These are phyloP conservation scores for Henningerozyma blattae DNA, from an alignment of 805 yeast species.

Conservation along the genomic window DNA sequence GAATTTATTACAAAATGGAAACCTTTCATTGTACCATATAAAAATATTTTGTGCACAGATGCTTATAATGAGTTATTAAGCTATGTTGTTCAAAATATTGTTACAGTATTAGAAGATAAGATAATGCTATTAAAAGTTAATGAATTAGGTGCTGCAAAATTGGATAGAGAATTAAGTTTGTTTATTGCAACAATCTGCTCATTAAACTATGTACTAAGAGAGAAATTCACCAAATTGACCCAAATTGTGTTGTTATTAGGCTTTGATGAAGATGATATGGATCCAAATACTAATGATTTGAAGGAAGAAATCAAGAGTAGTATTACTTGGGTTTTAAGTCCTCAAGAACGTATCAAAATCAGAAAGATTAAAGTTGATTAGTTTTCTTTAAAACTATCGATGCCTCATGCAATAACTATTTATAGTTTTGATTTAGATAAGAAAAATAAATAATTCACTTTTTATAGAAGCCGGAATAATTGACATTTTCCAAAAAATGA, in stretches of 20 bases:
- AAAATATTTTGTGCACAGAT: constrained; percentile 40
- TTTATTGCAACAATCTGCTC: constrained; percentile 66
- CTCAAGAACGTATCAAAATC: constrained; percentile 57
- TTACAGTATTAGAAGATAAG: constrained; percentile 49
- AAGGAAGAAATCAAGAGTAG: constrained; percentile 31
- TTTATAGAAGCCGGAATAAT: no score
- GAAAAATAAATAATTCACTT: no score
- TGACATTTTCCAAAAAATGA: no score
- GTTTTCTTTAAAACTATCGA: no score
- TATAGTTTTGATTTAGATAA: no score
- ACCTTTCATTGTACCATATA: constrained; percentile 50
- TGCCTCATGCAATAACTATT: no score
- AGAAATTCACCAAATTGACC: constrained; percentile 66
- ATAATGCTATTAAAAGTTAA: constrained; percentile 61
- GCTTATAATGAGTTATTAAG: constrained; percentile 39
- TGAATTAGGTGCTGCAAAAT: constrained; percentile 69
- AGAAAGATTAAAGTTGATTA: constrained; percentile 40
- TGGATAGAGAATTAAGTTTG: constrained; percentile 71
- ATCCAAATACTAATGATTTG: constrained; percentile 19
- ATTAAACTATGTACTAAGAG: constrained; percentile 61
- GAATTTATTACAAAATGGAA: constrained; percentile 58
- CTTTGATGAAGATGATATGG: constrained; percentile 55
- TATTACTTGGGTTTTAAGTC: constrained; percentile 64
- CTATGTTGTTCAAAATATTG: constrained; percentile 40
- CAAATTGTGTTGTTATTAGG: constrained; percentile 77